Conservation (phyloP, 306 rosid species). For the Carpinus viminea region DNA sequence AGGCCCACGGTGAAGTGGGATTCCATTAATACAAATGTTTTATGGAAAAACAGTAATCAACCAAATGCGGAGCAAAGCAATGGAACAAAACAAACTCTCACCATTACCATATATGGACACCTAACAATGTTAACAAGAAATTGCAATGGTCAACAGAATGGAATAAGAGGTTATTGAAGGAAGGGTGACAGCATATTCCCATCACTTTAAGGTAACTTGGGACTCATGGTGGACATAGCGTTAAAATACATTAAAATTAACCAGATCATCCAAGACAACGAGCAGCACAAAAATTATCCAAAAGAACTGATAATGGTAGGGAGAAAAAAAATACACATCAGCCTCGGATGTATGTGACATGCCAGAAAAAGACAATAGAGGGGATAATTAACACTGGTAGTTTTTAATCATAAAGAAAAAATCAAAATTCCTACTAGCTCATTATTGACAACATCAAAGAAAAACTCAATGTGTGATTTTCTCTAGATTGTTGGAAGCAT, state of each 20-base stretch:
- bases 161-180: neutral
- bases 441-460: neutral
- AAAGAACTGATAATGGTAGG: neutral
- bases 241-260: neutral
- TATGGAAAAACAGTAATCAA: neutral
- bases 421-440: neutral
- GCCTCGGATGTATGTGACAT: neutral
- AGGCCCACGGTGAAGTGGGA: neutral
- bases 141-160: neutral
- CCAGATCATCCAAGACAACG: conserved; percentile 1
- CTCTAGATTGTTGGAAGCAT: neutral
- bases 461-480: neutral
- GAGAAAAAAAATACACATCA: neutral
- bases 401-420: neutral
- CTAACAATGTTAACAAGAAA: neutral
- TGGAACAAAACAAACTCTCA: neutral
- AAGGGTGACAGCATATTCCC: neutral
- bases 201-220: neutral
- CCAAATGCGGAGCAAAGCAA: neutral
- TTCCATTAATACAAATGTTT: conserved; percentile 1
- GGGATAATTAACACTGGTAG: neutral
- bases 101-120: neutral
- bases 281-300: neutral
- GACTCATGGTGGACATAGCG: neutral
- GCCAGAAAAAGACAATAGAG: neutral